Base-by-base conservation (phyloP, 2,329 filamentous ascomycete species). In the Curvularia eragrostidis region DNA sequence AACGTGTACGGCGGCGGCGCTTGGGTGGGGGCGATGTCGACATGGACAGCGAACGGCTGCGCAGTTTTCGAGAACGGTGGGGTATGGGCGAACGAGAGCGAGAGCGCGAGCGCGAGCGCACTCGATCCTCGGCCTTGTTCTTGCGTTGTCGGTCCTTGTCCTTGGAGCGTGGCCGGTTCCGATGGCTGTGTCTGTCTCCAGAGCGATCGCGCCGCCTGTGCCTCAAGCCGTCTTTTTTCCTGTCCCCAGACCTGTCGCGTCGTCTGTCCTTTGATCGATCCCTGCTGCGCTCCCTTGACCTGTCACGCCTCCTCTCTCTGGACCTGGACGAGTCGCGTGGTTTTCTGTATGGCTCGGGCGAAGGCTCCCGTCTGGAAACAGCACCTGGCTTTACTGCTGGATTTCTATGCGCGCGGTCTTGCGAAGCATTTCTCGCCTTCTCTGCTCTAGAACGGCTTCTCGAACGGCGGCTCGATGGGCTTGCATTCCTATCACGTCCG, bases 1-100 rank as follows among this genome's bases (percentile, higher is more conserved):
- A 69, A 55, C 65, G 61, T 48, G 72, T 73, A 30, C 65, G 71
- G 43, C 71, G 73, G 42, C 66, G 70, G 52, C 74, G 75, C 56
- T 77, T 80, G 13, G 70, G 70, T 21, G 68, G 62, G 23, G 69
- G 70, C 18, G 69, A 70, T 8, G 58, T 56, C 1, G 72, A 72
- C 18, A 58, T 58, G n/a, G 68, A 70, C 8, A 62, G 64, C 21
- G 72, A 75, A 53, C 58, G 66, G 21, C 64, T 58, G 46, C 63
- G 72, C 41, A 63, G 68, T 41, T 65, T 70, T 48, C 62, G 63
- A 42, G 63, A 63, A 48, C 68, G 68, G 36, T 63, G 56, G 23
- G 65, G 65, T n/a, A 65, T 58, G 18, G 69, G 69, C 13, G 70
- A 74, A 57, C 62, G 66, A 24, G 69, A 70, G 48, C 62, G 66